Evolutionary conservation across 73 alveolate genomes (phyloP).

Genomic region (Paramecium sexaurelia): DNA sequence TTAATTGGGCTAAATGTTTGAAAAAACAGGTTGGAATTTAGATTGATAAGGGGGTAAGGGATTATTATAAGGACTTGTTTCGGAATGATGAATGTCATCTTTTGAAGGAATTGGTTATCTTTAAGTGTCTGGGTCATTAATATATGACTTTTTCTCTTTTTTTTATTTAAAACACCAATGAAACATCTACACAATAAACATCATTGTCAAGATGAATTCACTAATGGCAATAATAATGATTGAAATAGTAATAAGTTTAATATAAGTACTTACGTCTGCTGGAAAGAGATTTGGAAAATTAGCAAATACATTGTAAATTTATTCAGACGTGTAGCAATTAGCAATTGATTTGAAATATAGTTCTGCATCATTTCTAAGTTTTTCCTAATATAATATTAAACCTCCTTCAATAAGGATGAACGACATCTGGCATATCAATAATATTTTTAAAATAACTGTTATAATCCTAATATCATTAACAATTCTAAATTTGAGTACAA

Average conservation of each 20-base stretch:
- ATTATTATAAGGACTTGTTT: neutral
- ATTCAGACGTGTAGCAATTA: neutral
- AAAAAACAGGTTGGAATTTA: neutral
- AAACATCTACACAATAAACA: slow-evolving; percentile 24
- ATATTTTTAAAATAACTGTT: neutral
- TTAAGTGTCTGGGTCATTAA: neutral
- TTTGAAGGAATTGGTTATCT: neutral
- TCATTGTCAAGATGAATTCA: neutral
- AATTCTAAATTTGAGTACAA: neutral
- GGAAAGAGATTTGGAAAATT: slow-evolving; percentile 43
- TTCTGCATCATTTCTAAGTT: neutral
- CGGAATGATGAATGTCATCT: neutral
- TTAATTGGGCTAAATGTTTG: neutral
- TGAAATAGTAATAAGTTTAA: neutral
- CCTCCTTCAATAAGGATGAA: slow-evolving; percentile 43
- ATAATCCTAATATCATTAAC: slow-evolving; percentile 40
- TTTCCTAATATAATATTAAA: neutral
- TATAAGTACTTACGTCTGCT: neutral
- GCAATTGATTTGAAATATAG: neutral
- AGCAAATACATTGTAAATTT: neutral
- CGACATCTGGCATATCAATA: slow-evolving; percentile 7
- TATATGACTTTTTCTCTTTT: neutral
- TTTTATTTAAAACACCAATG: slow-evolving; percentile 48
- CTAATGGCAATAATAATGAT: neutral
- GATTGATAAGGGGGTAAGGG: neutral